These are phyloP conservation scores for Teunomyces cretensis DNA, from an alignment of 805 yeast genomes.

Conservation along the genomic window DNA sequence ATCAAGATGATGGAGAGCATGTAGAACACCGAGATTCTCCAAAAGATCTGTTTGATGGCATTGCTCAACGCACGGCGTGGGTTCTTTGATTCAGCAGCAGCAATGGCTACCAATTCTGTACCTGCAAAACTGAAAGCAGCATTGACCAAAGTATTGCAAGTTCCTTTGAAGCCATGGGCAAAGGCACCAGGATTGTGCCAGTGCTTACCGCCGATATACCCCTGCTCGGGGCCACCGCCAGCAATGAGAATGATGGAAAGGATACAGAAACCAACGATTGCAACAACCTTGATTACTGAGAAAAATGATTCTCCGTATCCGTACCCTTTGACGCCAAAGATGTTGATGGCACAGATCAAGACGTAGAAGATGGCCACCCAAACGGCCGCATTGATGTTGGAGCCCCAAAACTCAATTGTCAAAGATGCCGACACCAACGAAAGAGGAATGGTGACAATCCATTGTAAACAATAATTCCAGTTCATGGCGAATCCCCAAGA, in stretches of 20 bases:
- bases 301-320: slow-evolving; percentile 27
- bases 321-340: slow-evolving; percentile 28
- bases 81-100: slow-evolving; percentile 54
- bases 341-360: slow-evolving; percentile 19
- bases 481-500: slow-evolving; percentile 23
- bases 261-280: slow-evolving; percentile 26
- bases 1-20: slow-evolving; percentile 46
- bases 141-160: slow-evolving; percentile 50
- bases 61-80: slow-evolving; percentile 56
- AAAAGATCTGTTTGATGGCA: slow-evolving; percentile 53
- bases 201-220: slow-evolving; percentile 50
- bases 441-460: slow-evolving; percentile 12
- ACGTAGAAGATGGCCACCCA: slow-evolving; percentile 28
- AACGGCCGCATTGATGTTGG: slow-evolving; percentile 19
- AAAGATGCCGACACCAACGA: slow-evolving; percentile 15
- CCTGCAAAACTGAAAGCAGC: slow-evolving; percentile 64
- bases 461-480: slow-evolving; percentile 18
- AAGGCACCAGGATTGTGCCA: slow-evolving; percentile 59
- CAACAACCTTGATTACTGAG: slow-evolving; percentile 26
- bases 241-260: slow-evolving; percentile 33
- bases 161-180: slow-evolving; percentile 54
- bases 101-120: slow-evolving; percentile 56
- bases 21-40: slow-evolving; percentile 52
- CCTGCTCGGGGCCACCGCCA: slow-evolving; percentile 44
- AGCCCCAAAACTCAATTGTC: slow-evolving; percentile 23